These are phyloP conservation scores for Debaryomyces castellii DNA, from an alignment of 805 yeast species.

Conservation along the genomic window DNA sequence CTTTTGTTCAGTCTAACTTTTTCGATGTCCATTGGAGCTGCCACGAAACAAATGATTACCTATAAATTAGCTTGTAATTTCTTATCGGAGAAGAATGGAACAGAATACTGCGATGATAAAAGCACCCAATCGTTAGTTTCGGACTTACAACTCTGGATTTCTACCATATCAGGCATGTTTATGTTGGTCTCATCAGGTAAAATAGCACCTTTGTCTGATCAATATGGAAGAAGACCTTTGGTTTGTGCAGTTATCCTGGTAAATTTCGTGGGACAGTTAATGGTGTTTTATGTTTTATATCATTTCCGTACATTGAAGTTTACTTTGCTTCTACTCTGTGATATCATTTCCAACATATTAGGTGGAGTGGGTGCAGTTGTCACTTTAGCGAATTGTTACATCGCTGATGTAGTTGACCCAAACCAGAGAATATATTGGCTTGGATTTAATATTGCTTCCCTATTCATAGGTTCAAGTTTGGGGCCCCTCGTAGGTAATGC, in stretches of 20 bases:
- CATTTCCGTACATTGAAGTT: slow-evolving; percentile 29
- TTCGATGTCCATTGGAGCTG: slow-evolving; percentile 34
- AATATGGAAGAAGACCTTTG: slow-evolving; percentile 34
- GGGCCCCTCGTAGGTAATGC: slow-evolving; percentile 64
- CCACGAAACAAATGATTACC: slow-evolving; percentile 40
- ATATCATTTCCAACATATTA: slow-evolving; percentile 48
- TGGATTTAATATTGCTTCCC: slow-evolving; percentile 58
- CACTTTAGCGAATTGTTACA: slow-evolving; percentile 64
- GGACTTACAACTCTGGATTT: slow-evolving; percentile 44
- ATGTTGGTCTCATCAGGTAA: slow-evolving; percentile 58
- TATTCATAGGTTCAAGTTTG: slow-evolving; percentile 58
- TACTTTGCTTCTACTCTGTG: slow-evolving; percentile 40
- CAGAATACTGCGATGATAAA: slow-evolving; percentile 26
- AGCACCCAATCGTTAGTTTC: slow-evolving; percentile 44
- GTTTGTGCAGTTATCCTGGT: slow-evolving; percentile 17
- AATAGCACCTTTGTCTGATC: slow-evolving; percentile 37
- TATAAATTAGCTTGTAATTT: slow-evolving; percentile 30
- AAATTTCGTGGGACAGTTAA: slow-evolving; percentile 20
- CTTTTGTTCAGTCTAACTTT: slow-evolving; percentile 44
- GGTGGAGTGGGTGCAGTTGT: slow-evolving; percentile 63
- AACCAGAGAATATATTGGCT: slow-evolving; percentile 55
- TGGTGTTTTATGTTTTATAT: slow-evolving; percentile 24
- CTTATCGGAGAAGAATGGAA: slow-evolving; percentile 9
- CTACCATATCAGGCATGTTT: slow-evolving; percentile 43
- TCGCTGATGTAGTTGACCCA: slow-evolving; percentile 71